Evolutionary conservation across 768 basidiomycete genomes (phyloP), one percentile per base, ranked within the genome.

Genomic region (Mycena haematopus): DNA sequence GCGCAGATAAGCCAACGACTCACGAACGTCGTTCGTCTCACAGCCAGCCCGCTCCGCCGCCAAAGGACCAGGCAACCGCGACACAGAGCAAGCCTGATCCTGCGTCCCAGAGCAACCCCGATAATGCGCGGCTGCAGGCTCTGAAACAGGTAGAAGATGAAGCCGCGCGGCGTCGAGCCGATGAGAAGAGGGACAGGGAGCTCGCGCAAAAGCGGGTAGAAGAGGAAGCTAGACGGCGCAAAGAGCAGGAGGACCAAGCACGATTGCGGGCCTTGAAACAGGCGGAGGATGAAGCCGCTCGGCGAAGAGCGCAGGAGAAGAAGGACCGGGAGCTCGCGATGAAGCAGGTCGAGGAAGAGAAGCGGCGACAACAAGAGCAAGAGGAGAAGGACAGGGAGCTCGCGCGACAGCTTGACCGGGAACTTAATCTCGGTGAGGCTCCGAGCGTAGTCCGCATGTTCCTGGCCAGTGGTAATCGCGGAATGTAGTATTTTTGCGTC

Each of bases 321-420:
- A 72, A 72, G 66, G 71, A 72, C 60, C 60, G 46, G 27, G 59
- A 60, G 59, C 71, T 74, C 63, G 74, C 74, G 11, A 70, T 78
- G 54, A 65, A 74, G 64, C 66, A 74, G 66, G 73, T 75, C 70
- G 69, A 76, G 66, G 80, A 78, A 52, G 76, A 76, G 33, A 51
- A 68, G 24, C 56, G 60, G 65, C 38, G 71, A 31, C 49, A 54
- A 31, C 49, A 54, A 36, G 64, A 56, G 51, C 69, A 70, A 31
- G 75, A 77, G 65, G 72, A 76, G 60, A 72, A 72, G 67, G 72
- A 73, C 61, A 56, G 36, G 29, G 66, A 67, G 58, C 71, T 74
- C 60, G 71, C 57, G 31, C 73, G 83, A 66, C 75, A 80, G 71
- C 71, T 87, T 17, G 86, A 87, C 68, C 70, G 79, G 40, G 84